Base-by-base conservation (phyloP, 2,329 filamentous ascomycete genomes). In the Cercospora canescens region DNA sequence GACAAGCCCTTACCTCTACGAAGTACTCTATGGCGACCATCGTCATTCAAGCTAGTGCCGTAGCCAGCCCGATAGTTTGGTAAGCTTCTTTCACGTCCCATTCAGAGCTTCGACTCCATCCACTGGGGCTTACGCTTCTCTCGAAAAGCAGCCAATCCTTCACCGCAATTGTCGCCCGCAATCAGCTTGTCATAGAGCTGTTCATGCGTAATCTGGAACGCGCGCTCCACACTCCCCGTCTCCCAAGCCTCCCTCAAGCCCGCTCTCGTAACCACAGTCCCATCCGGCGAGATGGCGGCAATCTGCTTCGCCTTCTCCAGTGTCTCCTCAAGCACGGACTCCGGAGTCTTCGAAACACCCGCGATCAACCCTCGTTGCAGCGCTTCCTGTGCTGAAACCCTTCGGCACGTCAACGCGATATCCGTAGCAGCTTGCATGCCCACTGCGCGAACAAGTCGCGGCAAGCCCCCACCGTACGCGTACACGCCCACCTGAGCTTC, bases 401-500 rank as follows among this genome's bases (percentile, higher is more conserved):
- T 76, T 6, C 78, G 77, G 6, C 82, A 83, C 0, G 83, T 82
- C 34, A 86, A 69, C 2, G 81, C 83, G 65, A 85, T 81, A 64
- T 86, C 83, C 16, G 79, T 81, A 4, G 83, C 83, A 11, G 81
- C 74, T 57, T 83, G 83, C 65, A 85, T 73, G 24, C 84, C 81
- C 26, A 81, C 75, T 16, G 76, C 85, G 37, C 82, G 80, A 4
- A 84, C 82, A 7, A 85, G 77, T 21, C 84, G 80, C 2, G 84
- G 80, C 8, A 85, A 77, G 8, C 83, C 83, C 4, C 84, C 84
- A 1, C 83, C 84, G 6, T 78, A 83, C 1, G 84, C 82, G 35
- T 81, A 84, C 52, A 86, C 81, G 30, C 84, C 84, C 21, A 84
- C 80, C 41, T 81, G 79, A 3, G 82, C 83, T 75, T 86, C 84